Evolutionary conservation across 345 rosid genomes (phyloP).

Genomic region (Moricandia moricandioides): DNA sequence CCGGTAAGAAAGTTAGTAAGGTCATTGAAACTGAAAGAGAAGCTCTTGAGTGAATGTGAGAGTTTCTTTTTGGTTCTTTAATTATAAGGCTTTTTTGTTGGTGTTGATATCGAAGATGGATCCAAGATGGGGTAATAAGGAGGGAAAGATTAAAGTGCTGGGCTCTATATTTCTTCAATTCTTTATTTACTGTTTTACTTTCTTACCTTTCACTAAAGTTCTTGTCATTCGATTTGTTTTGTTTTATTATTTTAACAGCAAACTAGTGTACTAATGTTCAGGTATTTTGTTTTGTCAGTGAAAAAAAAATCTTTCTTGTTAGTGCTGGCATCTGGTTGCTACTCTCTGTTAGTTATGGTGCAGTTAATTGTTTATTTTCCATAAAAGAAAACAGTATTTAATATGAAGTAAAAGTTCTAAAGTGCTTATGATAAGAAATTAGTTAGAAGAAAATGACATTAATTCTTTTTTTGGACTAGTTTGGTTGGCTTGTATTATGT

Average conservation of each 20-base stretch:
- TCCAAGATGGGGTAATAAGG: conserved; percentile 37
- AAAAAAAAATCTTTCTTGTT: neutral
- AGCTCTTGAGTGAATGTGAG: conserved; percentile 33
- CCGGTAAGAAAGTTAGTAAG: conserved; percentile 39
- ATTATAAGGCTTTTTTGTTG: conserved; percentile 20
- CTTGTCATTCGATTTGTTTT: conserved; percentile 5
- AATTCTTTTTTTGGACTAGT: conserved; percentile 16
- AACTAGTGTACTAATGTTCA: conserved; percentile 3
- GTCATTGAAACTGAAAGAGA: conserved; percentile 32
- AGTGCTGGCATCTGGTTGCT: conserved; percentile 25
- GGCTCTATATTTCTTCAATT: conserved; percentile 28
- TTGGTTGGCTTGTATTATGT: conserved; percentile 26
- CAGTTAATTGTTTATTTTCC: conserved; percentile 13
- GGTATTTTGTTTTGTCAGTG: conserved; percentile 24
- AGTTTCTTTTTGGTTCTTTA: conserved; percentile 33
- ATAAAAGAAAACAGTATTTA: neutral
- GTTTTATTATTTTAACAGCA: neutral
- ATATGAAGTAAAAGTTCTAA: neutral
- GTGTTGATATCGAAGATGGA: conserved; percentile 37
- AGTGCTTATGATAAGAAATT: conserved; percentile 1
- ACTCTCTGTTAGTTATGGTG: conserved; percentile 28
- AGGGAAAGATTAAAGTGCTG: conserved; percentile 33
- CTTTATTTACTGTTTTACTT: conserved; percentile 22
- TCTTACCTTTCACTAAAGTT: conserved; percentile 13
- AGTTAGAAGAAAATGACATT: conserved; percentile 22